Evolutionary conservation across 129 eudicot species (phyloP).

Genomic region (Chrysanthemum lavandulifolium): DNA sequence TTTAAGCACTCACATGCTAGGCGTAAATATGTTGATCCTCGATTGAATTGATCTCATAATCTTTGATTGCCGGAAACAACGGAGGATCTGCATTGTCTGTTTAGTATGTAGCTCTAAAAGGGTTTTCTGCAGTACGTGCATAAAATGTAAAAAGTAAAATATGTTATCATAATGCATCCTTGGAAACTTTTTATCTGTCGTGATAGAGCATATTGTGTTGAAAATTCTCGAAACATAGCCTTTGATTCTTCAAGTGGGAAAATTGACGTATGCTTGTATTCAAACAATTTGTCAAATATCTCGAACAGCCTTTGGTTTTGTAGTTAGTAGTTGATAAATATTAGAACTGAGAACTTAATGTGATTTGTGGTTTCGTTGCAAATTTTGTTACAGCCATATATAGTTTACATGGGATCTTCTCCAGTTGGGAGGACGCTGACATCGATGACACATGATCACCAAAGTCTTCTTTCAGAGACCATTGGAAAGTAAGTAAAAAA

Average conservation of each 20-base stretch:
- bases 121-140: no score
- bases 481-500: conserved; percentile 56
- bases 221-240: no score
- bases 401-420: conserved; percentile 87
- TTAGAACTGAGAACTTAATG: not conserved
- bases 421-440: conserved; percentile 23
- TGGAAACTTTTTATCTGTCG: no score
- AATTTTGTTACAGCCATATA: conserved; percentile 52
- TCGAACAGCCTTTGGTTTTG: not conserved
- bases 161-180: no score
- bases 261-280: not conserved
- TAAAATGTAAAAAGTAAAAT: no score
- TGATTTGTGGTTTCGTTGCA: not conserved
- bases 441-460: conserved; percentile 38
- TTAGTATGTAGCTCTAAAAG: no score
- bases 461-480: conserved; percentile 52
- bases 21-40: no score
- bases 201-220: no score
- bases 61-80: no score
- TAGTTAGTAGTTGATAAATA: not conserved
- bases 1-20: no score
- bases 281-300: not conserved
- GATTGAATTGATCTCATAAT: no score
- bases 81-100: no score
- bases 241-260: not conserved